Conservation (phyloP, 2,329 filamentous ascomycete genomes). For the Pezicula radicicola region DNA sequence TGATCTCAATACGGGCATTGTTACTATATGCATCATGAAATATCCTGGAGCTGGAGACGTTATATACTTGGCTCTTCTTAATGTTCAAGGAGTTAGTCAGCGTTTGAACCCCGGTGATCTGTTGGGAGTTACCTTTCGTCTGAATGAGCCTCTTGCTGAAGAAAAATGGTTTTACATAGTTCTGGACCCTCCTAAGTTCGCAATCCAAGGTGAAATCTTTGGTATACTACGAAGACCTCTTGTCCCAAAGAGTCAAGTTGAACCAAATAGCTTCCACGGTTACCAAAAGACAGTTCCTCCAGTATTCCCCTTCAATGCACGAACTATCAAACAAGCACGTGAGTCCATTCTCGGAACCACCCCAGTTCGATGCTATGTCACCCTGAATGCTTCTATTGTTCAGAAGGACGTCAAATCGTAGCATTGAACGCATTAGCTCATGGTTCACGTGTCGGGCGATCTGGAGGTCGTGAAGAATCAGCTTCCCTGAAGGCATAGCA, state of each 20-base stretch:
- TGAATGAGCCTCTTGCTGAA: background rate
- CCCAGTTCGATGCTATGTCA: background rate
- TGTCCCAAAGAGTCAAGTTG: background rate
- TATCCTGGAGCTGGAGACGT: background rate
- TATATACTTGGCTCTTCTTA: background rate
- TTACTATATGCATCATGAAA: background rate
- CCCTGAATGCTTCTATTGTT: background rate
- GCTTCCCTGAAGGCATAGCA: background rate
- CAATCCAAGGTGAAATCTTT: background rate
- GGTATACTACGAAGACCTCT: background rate
- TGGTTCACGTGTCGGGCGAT: background rate
- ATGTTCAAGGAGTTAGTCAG: background rate
- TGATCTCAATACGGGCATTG: background rate
- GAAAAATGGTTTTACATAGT: background rate
- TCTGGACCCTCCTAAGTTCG: background rate
- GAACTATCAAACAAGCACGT: background rate
- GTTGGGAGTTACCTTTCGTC: background rate
- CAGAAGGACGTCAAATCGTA: background rate
- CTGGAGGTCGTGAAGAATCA: background rate
- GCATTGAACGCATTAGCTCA: background rate
- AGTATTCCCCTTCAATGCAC: background rate
- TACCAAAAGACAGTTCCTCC: background rate
- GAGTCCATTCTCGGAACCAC: background rate
- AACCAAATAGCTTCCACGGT: background rate
- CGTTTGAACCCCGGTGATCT: background rate